Conservation (phyloP, 2,329 filamentous ascomycete species). For the Mariannaea sp. region DNA sequence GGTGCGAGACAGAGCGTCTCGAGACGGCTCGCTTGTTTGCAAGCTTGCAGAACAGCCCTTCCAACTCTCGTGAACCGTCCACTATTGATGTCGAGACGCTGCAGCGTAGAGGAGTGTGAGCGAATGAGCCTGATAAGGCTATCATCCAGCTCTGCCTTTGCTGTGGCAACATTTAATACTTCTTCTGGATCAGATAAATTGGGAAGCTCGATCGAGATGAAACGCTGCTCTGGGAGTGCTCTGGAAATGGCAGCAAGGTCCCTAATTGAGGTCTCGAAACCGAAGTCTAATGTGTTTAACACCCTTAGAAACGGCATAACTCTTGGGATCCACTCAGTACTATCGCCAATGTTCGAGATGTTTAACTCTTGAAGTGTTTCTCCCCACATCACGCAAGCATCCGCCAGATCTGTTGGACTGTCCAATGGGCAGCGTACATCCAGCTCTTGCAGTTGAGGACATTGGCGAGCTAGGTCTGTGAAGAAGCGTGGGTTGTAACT, state of each 20-base stretch:
- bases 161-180: neutral
- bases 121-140: neutral
- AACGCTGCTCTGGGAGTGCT: neutral
- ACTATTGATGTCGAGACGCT: neutral
- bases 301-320: conserved; percentile 5
- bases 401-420: neutral
- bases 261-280: neutral
- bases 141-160: neutral
- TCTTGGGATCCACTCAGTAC: neutral
- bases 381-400: conserved; percentile 16
- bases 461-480: neutral
- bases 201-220: neutral
- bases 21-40: conserved; percentile 5
- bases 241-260: conserved; percentile 1
- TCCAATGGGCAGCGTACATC: neutral
- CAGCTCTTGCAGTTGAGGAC: conserved; percentile 8
- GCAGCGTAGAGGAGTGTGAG: conserved; percentile 7
- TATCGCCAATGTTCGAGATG: neutral
- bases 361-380: conserved; percentile 10
- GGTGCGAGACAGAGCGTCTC: neutral
- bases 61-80: neutral
- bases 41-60: neutral
- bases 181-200: neutral
- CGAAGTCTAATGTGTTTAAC: neutral
- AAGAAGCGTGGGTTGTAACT: neutral